A percentile compares a stretch with the other conserved stretches of the same genome.
Conservation (phyloP, 768 basidiomycete species). For the Pulveroboletus sp. region DNA sequence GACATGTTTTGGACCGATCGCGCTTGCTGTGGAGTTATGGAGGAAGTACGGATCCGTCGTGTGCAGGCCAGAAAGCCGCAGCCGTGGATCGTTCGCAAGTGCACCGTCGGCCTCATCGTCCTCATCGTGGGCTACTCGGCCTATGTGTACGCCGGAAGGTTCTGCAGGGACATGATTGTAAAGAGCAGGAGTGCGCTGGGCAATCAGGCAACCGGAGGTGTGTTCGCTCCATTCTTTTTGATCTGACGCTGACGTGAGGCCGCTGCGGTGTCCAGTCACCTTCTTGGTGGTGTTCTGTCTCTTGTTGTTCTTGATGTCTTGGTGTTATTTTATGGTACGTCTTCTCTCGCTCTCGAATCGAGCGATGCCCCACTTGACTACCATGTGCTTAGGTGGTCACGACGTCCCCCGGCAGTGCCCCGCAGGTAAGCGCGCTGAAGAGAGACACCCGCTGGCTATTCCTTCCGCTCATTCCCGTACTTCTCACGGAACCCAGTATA, state of each 20-base stretch:
- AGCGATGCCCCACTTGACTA: not conserved
- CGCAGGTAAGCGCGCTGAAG: slow-evolving; percentile 44
- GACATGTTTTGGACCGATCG: slow-evolving; percentile 15
- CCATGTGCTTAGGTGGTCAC: slow-evolving; percentile 46
- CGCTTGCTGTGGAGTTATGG: slow-evolving; percentile 48
- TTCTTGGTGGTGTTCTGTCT: slow-evolving; percentile 60
- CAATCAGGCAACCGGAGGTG: slow-evolving; percentile 57
- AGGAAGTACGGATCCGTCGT: slow-evolving; percentile 42
- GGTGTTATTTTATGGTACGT: slow-evolving; percentile 73
- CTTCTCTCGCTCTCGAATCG: not conserved
- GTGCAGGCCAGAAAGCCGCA: slow-evolving; percentile 45
- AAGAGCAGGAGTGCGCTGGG: slow-evolving; percentile 40
- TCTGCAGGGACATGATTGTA: slow-evolving; percentile 69
- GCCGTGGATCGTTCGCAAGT: slow-evolving; percentile 72
- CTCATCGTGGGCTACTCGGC: slow-evolving; percentile 61
- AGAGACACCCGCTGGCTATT: not conserved
- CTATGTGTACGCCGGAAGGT: slow-evolving; percentile 75
- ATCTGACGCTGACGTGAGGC: slow-evolving; percentile 4
- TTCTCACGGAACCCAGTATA: slow-evolving; percentile 15
- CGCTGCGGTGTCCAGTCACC: slow-evolving; percentile 43
- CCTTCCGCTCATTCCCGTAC: slow-evolving; percentile 7
- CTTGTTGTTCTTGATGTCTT: slow-evolving; percentile 65
- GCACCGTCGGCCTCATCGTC: slow-evolving; percentile 54
- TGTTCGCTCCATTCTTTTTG: slow-evolving; percentile 16
- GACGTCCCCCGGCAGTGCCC: slow-evolving; percentile 66